phyloP scores from a whole-genome alignment of 768 basidiomycete species.

The Tylopilus rubrobrunneus region DNA sequence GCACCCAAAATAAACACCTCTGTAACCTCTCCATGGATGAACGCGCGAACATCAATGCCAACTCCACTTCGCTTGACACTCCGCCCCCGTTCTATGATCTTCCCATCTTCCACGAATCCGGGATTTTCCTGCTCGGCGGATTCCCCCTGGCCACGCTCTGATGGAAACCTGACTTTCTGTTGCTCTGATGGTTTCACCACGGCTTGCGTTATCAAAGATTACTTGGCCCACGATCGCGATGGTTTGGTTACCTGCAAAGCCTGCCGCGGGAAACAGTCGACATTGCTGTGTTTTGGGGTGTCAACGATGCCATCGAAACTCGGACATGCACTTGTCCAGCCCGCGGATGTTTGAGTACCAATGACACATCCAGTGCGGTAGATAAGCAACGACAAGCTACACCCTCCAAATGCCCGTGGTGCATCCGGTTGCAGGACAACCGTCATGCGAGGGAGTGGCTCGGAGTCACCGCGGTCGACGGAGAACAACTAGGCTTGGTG shows the following conservation, averaged over 20 bases:
- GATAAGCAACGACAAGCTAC: not conserved
- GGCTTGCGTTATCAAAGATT: conserved; percentile 37
- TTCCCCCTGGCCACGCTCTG: conserved; percentile 8
- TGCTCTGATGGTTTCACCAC: conserved; percentile 5
- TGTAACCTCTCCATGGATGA: conserved; percentile 12
- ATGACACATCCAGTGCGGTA: conserved; percentile 7
- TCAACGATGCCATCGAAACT: conserved; percentile 19
- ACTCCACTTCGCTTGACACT: conserved; percentile 16
- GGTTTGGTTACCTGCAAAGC: conserved; percentile 65
- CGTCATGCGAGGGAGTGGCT: conserved; percentile 33
- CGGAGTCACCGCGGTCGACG: conserved; percentile 29
- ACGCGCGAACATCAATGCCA: conserved; percentile 21
- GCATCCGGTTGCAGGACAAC: conserved; percentile 24
- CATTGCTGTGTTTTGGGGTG: conserved; percentile 61
- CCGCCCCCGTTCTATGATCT: conserved; percentile 9
- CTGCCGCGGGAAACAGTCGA: conserved; percentile 51
- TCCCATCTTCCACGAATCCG: conserved; percentile 21
- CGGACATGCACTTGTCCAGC: conserved; percentile 15
- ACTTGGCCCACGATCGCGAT: conserved; percentile 46
- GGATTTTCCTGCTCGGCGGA: conserved; percentile 21
- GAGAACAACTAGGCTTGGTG: conserved; percentile 22
- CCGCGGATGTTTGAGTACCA: conserved; percentile 11
- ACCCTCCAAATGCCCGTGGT: conserved; percentile 14
- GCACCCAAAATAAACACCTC: conserved; percentile 16
- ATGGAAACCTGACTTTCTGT: conserved; percentile 3